Percentiles rank a stretch among this genome's conserved stretches.
These are phyloP conservation scores for Hypomyces rosellus DNA, from an alignment of 2,329 filamentous ascomycete genomes.

Conservation along the genomic window DNA sequence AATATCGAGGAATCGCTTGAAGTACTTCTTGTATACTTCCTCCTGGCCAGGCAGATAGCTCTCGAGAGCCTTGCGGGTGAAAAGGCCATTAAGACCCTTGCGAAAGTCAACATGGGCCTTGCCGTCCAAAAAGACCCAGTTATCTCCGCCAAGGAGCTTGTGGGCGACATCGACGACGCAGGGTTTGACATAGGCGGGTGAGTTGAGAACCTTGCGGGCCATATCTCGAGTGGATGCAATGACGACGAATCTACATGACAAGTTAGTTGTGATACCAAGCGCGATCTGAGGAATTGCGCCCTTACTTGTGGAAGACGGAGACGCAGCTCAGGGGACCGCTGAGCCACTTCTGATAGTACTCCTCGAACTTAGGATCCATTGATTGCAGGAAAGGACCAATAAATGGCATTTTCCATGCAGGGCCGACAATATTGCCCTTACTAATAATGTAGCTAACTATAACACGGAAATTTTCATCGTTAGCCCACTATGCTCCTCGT, in stretches of 20 bases:
- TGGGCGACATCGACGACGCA: conserved; percentile 92
- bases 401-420: conserved; percentile 71
- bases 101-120: conserved; percentile 94
- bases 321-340: conserved; percentile 93
- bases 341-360: conserved; percentile 88
- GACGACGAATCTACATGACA: conserved; percentile 71
- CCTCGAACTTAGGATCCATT: conserved; percentile 81
- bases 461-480: background rate
- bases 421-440: conserved; percentile 72
- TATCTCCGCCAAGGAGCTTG: conserved; percentile 84
- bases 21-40: conserved; percentile 84
- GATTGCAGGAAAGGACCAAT: conserved; percentile 96
- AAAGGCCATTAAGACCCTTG: conserved; percentile 90
- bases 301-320: conserved; percentile 97
- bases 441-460: conserved; percentile 67
- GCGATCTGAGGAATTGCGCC: too few species aligned
- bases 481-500: background rate
- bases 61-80: conserved; percentile 84
- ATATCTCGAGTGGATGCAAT: conserved; percentile 94
- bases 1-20: conserved; percentile 68
- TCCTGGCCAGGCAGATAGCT: conserved; percentile 88
- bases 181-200: conserved; percentile 83
- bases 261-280: background rate
- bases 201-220: conserved; percentile 95
- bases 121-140: conserved; percentile 97